Evolutionary conservation across 2,329 filamentous ascomycete species (phyloP).

Genomic region (Alternaria postmessia): DNA sequence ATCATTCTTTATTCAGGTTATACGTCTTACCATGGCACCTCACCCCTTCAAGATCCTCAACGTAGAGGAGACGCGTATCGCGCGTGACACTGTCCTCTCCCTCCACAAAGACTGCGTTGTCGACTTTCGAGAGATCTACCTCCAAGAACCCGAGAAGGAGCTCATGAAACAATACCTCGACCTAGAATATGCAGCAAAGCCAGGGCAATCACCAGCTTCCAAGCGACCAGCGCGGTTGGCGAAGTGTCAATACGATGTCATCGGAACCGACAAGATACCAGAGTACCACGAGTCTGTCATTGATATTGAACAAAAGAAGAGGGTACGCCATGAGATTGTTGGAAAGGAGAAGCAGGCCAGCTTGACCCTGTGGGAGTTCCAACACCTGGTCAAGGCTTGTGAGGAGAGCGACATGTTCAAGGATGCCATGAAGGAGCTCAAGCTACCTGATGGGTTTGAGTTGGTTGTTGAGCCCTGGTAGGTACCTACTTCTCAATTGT

Average conservation of each 20-base stretch:
- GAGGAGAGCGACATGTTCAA: conserved; percentile 62
- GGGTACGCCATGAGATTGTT: conserved; percentile 57
- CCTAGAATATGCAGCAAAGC: conserved; percentile 54
- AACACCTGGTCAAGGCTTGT: conserved; percentile 54
- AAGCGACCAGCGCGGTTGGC: conserved; percentile 60
- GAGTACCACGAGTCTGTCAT: conserved; percentile 65
- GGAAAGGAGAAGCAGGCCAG: conserved; percentile 59
- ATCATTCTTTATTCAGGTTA: not conserved
- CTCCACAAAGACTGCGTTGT: conserved; percentile 48
- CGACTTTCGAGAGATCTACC: conserved; percentile 60
- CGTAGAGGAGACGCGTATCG: conserved; percentile 62
- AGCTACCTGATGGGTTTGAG: conserved; percentile 64
- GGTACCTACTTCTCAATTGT: conserved; percentile 6
- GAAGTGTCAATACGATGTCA: conserved; percentile 65
- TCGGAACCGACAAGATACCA: conserved; percentile 60
- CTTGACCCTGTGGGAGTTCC: conserved; percentile 56
- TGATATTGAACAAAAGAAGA: conserved; percentile 55
- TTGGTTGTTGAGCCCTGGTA: conserved; percentile 63
- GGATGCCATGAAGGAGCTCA: conserved; percentile 59
- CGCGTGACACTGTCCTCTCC: conserved; percentile 60
- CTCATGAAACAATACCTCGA: conserved; percentile 59
- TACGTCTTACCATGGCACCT: conserved; percentile 42
- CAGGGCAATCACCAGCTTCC: conserved; percentile 50
- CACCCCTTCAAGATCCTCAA: conserved; percentile 66
- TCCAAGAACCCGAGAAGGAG: conserved; percentile 60